Evolutionary conservation across 768 basidiomycete genomes (phyloP), one percentile per base, ranked within the genome.

Genomic region (Chalciporus piperatus): DNA sequence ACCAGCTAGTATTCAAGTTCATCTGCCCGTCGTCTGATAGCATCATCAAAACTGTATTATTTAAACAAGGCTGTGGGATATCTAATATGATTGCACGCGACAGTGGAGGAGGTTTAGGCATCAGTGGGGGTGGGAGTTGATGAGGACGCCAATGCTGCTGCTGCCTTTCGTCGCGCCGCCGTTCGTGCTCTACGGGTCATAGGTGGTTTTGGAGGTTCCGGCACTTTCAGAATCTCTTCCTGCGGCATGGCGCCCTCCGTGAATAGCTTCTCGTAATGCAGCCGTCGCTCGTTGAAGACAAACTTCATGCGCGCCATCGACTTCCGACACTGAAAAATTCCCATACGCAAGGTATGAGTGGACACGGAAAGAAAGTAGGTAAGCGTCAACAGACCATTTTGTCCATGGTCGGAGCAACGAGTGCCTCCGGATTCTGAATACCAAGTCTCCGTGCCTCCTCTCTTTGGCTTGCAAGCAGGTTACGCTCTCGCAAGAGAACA

Each of bases 221-320:
- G 55, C 19, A 48, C 48, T 39, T 41, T 44, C 44, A 60, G 19
- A 38, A 58, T 4, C 16, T 61, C 63, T 45, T 59, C 61, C 46
- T 48, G 52, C 7, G 61, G 32, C 56, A 58, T 50, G 10, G 41
- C 46, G 0, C 66, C 66, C 38, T 62, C 59, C 35, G 43, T 41
- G 22, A 42, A 37, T 3, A 71, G 20, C 33, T 70, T 67, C 32
- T 89, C 82, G 55, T 92, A 89, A 9, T 91, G 92, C 20, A 92
- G 67, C 41, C 94, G 79, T 32, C 97, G 85, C 65, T 98, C 95
- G 63, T 92, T 92, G 44, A 98, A 75, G 19, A 98, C 84, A 52
- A 81, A 84, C 69, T 98, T 98, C 69, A 98, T 92, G 17, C 92
- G 84, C n/a, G 91, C 92, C 93, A 97, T 96, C 17, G 91, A 87